Conservation (phyloP, 345 rosid species). For the Excoecaria cochinchinensis region DNA sequence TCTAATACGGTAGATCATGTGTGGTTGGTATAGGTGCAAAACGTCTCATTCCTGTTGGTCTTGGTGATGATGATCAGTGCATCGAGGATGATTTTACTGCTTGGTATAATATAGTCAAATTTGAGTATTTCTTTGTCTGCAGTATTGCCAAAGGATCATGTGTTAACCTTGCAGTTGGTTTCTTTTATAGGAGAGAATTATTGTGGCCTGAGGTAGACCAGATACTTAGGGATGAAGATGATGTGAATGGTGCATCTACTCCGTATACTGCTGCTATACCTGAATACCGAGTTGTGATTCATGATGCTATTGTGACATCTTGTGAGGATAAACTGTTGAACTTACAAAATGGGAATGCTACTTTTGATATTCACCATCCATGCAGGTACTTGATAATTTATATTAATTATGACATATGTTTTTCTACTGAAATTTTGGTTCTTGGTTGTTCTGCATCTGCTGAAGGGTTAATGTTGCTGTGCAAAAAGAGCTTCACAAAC, state of each 20-base stretch:
- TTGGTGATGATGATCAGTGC: conserved; percentile 91
- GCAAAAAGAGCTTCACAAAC: conserved; percentile 80
- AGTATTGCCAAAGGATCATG: conserved; percentile 4
- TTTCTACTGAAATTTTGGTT: conserved; percentile 19
- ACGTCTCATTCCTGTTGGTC: conserved; percentile 71
- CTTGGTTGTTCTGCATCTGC: conserved; percentile 9
- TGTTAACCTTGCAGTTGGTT: conserved; percentile 17
- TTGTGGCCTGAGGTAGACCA: conserved; percentile 85
- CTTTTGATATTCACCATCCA: conserved; percentile 82
- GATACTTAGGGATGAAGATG: conserved; percentile 80
- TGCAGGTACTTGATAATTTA: conserved; percentile 51
- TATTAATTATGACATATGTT: neutral
- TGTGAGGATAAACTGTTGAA: conserved; percentile 34
- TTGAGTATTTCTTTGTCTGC: neutral
- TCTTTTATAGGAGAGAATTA: conserved; percentile 60
- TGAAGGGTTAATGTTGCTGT: conserved; percentile 76
- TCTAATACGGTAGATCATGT: neutral
- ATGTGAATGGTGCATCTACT: conserved; percentile 55
- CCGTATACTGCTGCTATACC: conserved; percentile 87
- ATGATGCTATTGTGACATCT: conserved; percentile 44
- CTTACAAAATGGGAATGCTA: conserved; percentile 59
- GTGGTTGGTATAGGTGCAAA: conserved; percentile 60
- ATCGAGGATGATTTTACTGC: conserved; percentile 88
- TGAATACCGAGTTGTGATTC: conserved; percentile 78
- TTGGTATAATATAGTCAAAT: conserved; percentile 18